phyloP scores from a whole-genome alignment of 768 basidiomycete species.

The Pleurotus citrinopileatus region DNA sequence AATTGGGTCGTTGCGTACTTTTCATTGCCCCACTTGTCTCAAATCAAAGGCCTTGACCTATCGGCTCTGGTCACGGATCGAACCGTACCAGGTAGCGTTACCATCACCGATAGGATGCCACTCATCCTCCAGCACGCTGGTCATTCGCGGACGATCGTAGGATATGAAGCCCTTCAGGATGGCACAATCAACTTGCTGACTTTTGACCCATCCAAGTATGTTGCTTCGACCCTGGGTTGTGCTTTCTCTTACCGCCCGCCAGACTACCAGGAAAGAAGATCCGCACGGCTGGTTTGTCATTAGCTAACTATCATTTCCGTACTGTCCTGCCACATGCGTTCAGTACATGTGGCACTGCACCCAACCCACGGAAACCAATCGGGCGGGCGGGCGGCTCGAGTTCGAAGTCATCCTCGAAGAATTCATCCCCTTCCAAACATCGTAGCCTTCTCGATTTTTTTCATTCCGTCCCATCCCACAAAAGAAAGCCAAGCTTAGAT shows the following conservation, averaged over 20 bases:
- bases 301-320: neutral
- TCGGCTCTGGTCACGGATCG: slow-evolving; percentile 47
- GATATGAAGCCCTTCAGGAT: slow-evolving; percentile 66
- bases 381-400: neutral
- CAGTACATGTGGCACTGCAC: neutral
- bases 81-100: slow-evolving; percentile 50
- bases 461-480: neutral
- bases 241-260: slow-evolving; percentile 1
- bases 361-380: neutral
- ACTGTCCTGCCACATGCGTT: too few species aligned
- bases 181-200: slow-evolving; percentile 62
- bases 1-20: slow-evolving; percentile 83
- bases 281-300: slow-evolving; percentile 8
- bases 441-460: slow-evolving; percentile 4
- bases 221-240: neutral
- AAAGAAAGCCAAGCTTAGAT: neutral
- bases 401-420: neutral
- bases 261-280: slow-evolving; percentile 22
- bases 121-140: slow-evolving; percentile 80
- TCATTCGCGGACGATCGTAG: slow-evolving; percentile 86
- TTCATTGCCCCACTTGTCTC: slow-evolving; percentile 20
- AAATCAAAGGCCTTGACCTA: slow-evolving; percentile 16
- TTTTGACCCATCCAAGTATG: slow-evolving; percentile 70
- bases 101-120: slow-evolving; percentile 67
- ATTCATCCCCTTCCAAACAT: neutral